These are phyloP conservation scores for Cyberlindnera maclurae DNA, from an alignment of 805 yeast species.

Conservation along the genomic window DNA sequence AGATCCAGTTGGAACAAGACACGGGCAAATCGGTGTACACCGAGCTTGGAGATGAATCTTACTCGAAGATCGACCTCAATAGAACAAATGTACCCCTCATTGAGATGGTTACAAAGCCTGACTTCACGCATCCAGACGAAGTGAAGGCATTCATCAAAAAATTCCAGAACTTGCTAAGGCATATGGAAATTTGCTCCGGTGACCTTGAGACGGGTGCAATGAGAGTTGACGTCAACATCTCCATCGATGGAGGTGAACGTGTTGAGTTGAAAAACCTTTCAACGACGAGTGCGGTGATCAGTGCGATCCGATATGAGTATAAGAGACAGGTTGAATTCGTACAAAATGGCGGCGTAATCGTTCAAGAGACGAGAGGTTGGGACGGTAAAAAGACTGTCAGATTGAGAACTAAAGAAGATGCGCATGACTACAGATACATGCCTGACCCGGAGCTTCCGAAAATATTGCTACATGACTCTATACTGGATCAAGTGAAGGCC, in stretches of 20 bases:
- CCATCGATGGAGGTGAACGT: conserved; percentile 62
- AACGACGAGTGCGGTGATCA: conserved; percentile 69
- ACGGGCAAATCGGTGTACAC: conserved; percentile 75
- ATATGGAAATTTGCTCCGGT: conserved; percentile 72
- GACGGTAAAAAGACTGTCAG: conserved; percentile 64
- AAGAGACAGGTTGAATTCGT: conserved; percentile 55
- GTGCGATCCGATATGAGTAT: conserved; percentile 71
- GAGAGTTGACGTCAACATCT: conserved; percentile 91
- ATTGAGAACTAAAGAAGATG: conserved; percentile 70
- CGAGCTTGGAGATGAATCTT: conserved; percentile 23
- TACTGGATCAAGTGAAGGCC: conserved; percentile 34
- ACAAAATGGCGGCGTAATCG: conserved; percentile 24
- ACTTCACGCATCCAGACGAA: conserved; percentile 58
- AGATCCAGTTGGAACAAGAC: conserved; percentile 91
- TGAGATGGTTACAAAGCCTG: conserved; percentile 90
- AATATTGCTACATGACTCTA: conserved; percentile 37
- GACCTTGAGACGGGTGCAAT: conserved; percentile 93
- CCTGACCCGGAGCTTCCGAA: conserved; percentile 88
- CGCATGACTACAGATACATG: conserved; percentile 85
- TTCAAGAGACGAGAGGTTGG: conserved; percentile 85
- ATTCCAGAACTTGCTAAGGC: conserved; percentile 63
- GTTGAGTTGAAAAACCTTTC: conserved; percentile 89
- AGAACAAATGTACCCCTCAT: conserved; percentile 81
- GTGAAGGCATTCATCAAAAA: conserved; percentile 77
- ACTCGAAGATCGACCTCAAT: conserved; percentile 63